phyloP scores from a whole-genome alignment of 2,329 filamentous ascomycete genomes.

The Albifimbria verrucaria region DNA sequence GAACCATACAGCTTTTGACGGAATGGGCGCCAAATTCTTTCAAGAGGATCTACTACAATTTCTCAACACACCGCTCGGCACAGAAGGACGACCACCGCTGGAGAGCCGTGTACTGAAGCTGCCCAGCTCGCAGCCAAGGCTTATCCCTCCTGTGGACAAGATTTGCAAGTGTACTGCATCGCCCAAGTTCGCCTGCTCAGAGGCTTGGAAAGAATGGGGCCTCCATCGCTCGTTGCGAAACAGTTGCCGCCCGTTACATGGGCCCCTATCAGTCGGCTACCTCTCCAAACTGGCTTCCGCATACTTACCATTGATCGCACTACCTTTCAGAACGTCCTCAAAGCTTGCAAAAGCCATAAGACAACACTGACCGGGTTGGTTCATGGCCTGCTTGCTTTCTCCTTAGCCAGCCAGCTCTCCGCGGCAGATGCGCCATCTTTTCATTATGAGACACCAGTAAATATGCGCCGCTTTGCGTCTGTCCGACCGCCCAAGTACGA shows the following conservation, averaged over 20 bases:
- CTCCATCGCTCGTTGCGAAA: constrained; percentile 11
- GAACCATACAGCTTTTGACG: constrained; percentile 24
- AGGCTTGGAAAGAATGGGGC: constrained; percentile 12
- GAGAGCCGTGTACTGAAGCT: constrained; percentile 8
- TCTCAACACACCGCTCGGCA: constrained; percentile 14
- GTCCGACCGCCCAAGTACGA: not conserved
- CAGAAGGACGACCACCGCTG: not conserved
- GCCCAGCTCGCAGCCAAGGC: not conserved
- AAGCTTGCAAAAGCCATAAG: constrained; percentile 19
- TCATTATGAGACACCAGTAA: constrained; percentile 11
- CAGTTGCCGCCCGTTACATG: constrained; percentile 14
- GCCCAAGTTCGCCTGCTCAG: constrained; percentile 11
- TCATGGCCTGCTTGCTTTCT: constrained; percentile 18
- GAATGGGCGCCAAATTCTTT: constrained; percentile 27
- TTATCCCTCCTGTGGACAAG: constrained; percentile 21
- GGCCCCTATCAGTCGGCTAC: constrained; percentile 16
- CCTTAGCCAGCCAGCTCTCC: constrained; percentile 14
- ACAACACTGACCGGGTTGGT: constrained; percentile 27
- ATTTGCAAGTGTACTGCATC: constrained; percentile 16
- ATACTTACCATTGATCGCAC: constrained; percentile 13
- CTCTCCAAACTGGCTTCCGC: constrained; percentile 16
- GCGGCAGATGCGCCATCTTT: constrained; percentile 6
- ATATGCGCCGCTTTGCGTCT: constrained; percentile 17
- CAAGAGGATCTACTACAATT: constrained; percentile 22
- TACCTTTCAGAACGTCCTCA: constrained; percentile 14